Percentiles rank a stretch among this genome's conserved stretches.
phyloP scores from a whole-genome alignment of 495 filamentous ascomycete genomes.

The Trichoderma erinaceum region DNA sequence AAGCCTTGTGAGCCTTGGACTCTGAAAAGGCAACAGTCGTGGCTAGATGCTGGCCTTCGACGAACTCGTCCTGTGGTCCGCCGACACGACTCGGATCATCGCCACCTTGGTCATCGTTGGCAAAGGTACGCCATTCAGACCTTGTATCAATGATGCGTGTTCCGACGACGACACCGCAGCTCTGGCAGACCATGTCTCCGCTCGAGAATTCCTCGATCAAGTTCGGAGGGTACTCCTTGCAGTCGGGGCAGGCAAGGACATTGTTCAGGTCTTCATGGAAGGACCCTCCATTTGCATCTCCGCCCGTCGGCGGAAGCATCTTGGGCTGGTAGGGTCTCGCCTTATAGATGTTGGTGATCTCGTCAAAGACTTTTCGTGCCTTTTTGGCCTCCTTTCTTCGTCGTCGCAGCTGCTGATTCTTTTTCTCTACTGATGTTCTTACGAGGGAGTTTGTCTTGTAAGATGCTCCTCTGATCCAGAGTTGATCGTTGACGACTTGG shows the following conservation, averaged over 20 bases:
- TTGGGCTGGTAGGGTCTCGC: conserved; percentile 14
- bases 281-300: conserved; percentile 12
- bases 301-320: conserved; percentile 19
- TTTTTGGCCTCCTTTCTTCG: conserved; percentile 14
- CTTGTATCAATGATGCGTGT: conserved; percentile 90
- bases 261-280: conserved; percentile 67
- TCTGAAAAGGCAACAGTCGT: conserved; percentile 80
- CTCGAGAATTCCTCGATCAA: conserved; percentile 86
- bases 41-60: conserved; percentile 88
- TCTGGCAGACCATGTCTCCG: conserved; percentile 87
- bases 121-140: conserved; percentile 97
- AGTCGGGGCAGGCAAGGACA: conserved; percentile 77
- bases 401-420: conserved; percentile 22
- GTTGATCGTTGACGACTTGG: conserved; percentile 35
- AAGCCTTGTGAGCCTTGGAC: conserved; percentile 62
- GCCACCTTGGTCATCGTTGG: conserved; percentile 88
- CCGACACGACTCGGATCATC: conserved; percentile 98
- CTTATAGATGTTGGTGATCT: conserved; percentile 26
- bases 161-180: conserved; percentile 85
- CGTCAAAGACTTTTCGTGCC: conserved; percentile 23
- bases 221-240: conserved; percentile 83
- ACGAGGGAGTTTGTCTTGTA: conserved; percentile 30
- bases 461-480: conserved; percentile 29
- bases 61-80: conserved; percentile 76
- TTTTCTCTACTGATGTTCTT: conserved; percentile 24